Evolutionary conservation across 495 filamentous ascomycete genomes (phyloP).

Genomic region (Hyphodiscus hymeniophilus): DNA sequence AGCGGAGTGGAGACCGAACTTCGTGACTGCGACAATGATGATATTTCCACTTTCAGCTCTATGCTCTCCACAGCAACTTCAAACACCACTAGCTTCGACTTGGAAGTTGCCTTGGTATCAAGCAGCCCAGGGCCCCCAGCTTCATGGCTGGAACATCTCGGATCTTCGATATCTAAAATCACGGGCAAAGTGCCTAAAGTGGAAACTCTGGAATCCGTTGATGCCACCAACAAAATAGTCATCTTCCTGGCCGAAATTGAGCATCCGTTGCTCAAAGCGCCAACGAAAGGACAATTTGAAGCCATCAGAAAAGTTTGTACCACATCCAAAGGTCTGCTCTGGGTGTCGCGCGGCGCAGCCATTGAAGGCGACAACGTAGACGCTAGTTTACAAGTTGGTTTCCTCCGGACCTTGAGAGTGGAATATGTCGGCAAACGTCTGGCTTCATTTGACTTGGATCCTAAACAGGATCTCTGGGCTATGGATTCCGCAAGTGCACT

Average conservation of each 20-base stretch:
- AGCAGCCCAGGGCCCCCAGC: not conserved
- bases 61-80: conserved; percentile 3
- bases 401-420: conserved; percentile 4
- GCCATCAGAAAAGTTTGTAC: conserved; percentile 30
- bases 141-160: not conserved
- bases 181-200: not conserved
- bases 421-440: conserved; percentile 1
- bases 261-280: not conserved
- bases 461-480: not conserved
- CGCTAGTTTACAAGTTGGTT: conserved; percentile 1
- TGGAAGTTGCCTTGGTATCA: not conserved
- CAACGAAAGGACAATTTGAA: conserved; percentile 16
- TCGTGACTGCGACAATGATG: conserved; percentile 1
- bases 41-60: conserved; percentile 1
- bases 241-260: conserved; percentile 9
- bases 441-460: conserved; percentile 5
- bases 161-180: not conserved
- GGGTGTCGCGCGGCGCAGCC: conserved; percentile 13
- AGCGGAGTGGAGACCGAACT: conserved; percentile 3
- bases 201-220: not conserved
- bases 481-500: not conserved
- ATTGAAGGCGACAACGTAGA: not conserved
- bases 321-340: conserved; percentile 27
- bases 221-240: not conserved
- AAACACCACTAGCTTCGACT: not conserved